Conservation (phyloP, 1,284 basidiomycete species). For the Rhodotorula sp. region DNA sequence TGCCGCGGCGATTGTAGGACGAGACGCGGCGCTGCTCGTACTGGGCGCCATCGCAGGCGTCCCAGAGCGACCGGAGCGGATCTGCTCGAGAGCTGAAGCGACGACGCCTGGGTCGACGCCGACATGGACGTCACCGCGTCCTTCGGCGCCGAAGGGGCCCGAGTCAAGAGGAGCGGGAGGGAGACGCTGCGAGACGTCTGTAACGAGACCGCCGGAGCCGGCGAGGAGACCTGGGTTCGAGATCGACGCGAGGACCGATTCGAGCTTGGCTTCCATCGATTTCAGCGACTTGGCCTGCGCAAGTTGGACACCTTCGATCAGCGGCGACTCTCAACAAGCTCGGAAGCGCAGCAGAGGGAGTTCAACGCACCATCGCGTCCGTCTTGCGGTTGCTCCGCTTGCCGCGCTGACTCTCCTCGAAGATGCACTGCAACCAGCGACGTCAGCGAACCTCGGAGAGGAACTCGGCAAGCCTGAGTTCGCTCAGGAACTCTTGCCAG, state of each 20-base stretch:
- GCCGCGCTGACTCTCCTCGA: constrained; percentile 90
- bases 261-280: constrained; percentile 89
- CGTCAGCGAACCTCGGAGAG: neutral
- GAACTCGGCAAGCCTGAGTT: too few relatives aligned
- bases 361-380: constrained; percentile 62
- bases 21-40: neutral
- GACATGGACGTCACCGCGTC: constrained; percentile 20
- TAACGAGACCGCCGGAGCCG: constrained; percentile 30
- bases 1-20: neutral
- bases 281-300: constrained; percentile 68
- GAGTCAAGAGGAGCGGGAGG: constrained; percentile 21
- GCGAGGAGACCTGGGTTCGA: constrained; percentile 34
- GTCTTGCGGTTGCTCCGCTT: constrained; percentile 63
- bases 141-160: constrained; percentile 28
- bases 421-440: constrained; percentile 63
- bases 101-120: constrained; percentile 26
- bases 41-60: neutral
- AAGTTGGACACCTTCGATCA: neutral
- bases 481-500: too few relatives aligned
- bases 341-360: neutral
- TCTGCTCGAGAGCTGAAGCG: constrained; percentile 24
- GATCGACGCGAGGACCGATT: constrained; percentile 61
- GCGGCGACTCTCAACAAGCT: too few relatives aligned
- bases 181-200: constrained; percentile 18
- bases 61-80: constrained; percentile 8